Base-by-base conservation (phyloP, 805 yeast genomes). In the Debaryomyces tyrocola region DNA sequence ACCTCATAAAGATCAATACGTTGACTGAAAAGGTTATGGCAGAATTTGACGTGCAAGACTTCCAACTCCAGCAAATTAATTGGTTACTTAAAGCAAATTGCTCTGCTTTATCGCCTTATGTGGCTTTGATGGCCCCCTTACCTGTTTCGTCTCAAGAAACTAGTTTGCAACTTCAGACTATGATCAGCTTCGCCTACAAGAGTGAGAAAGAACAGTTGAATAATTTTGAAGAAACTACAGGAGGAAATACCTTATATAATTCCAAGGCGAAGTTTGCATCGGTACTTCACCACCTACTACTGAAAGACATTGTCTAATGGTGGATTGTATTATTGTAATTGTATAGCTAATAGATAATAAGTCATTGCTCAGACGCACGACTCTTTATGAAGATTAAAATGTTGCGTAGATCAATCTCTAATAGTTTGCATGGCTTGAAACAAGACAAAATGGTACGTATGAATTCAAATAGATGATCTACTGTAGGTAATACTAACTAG, bases 31-130 rank as follows among this genome's bases (percentile, higher is more conserved):
- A 31, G 14, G 14, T 8, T 3, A 8, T 31, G 14, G 4, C 17
- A 12, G 7, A 6, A 14, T 14, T 14, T 31, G 34, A 31, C 6
- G 17, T 31, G 34, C 5, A 14, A 5, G 11, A 31, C 7, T 31
- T 31, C 17, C 14, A 31, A n/a, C 2, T 31, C 7, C 34, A 39
- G 5, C 44, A 49, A 36, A 15, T 49, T 11, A 21, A 15, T 6
- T 49, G 52, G 52, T 40, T 49, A n/a, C 33, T 49, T 15, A 33
- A 35, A 9, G 45, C 33, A n/a, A 40, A 45, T 4, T 49, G 52
- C 34, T 27, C 46, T 11, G 14, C 34, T 4, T 15, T 35, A 29
- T 46, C 50, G 3, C 52, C 52, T 6, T 46, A 41, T 33, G 10
- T 12, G 17, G 18, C 33, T 14, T 36, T 47, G 33, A 15, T 47